Evolutionary conservation across 306 rosid genomes (phyloP), one percentile per base, ranked within the genome.

Genomic region (Mucuna pruriens): DNA sequence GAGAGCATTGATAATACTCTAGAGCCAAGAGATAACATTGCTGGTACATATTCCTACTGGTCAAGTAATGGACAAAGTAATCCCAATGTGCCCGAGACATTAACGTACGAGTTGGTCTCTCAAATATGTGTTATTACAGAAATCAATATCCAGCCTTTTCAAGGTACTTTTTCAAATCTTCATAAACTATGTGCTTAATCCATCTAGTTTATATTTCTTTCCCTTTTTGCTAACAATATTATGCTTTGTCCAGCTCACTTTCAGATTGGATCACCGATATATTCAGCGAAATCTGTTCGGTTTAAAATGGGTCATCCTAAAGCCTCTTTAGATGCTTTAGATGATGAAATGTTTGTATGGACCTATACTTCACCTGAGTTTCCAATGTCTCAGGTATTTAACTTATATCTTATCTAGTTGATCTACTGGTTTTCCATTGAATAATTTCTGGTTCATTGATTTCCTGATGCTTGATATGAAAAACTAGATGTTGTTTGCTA

Each of bases 1-100:
- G 99, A 95, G 87, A 91, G 96, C 85, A 89, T 95, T 75, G 74
- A 17, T 23, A 83, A 95, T 86, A 93, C 99, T 39, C 90, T 95
- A 70, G 88, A 84, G 8, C 76, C 85, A 16, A 63, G 89, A 72
- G 89, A 82, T 25, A 1, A 1, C 6, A 4, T 87, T 67, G 51
- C 0, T 25, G 79, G 26, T 64, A 84, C 87, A 81, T 78, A 61
- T 81, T 89, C 79, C 8, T 95, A 93, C 79, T 95, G 99, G 99
- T 93, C 98, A 45, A 95, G 99, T 87, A 80, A 70, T 83, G 99
- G 99, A 77, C 94, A 93, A 48, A 78, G n/a, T 36, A 83, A 90
- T 79, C 89, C 90, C 64, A 81, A 36, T 10, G 92, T 91, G 77
- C 92, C 99, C 9, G 98, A 95, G 93, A 90, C 91, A 73, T 89